Evolutionary conservation across 2,329 filamentous ascomycete species (phyloP), one percentile per base, ranked within the genome.

Genomic region (Huntiella bhutanensis): DNA sequence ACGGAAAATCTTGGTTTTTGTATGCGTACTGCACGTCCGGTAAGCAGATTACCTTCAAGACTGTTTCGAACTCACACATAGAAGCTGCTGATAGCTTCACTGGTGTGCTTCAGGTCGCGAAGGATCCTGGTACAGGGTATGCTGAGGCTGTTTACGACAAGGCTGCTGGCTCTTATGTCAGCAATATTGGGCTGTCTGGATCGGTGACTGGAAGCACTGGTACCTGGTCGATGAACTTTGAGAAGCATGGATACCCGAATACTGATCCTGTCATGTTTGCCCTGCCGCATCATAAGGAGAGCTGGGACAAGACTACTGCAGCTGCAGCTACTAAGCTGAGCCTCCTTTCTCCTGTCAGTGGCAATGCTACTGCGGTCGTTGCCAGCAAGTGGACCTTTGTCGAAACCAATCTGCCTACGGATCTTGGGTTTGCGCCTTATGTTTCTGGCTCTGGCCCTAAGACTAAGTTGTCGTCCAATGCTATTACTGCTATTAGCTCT

Each of bases 281-380:
- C 12, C 64, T 98, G 41, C 85, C 87, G 16, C 91, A 96, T 59
- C 91, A 96, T 53, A 58, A 84, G 3, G 65, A 75, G 32, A 85
- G 82, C 0, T 87, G 96, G 51, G 74, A 84, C 52, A 54, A 60
- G 1, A 60, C 61, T 1, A 75, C 71, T 2, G 55, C 53, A 33
- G 75, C 74, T 6, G 63, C 62, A 8, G 62, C 66, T 17, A 64
- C 66, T 5, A 72, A 64, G 4, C 58, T 91, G 1, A 67, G 72
- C 51, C 64, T 96, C 45, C 73, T 79, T 48, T 88, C 85, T 0
- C 81, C 85, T 0, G 93, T 85, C 15, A 96, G 95, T 62, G 91
- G 91, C 8, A 63, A 75, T 11, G 82, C 81, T 5, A 81, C 73
- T 1, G 81, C 79, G 1, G 71, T 95, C 0, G 62, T 78, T 45